Evolutionary conservation across 2,329 filamentous ascomycete species (phyloP).

Genomic region (Rhynchosporium graminicola): DNA sequence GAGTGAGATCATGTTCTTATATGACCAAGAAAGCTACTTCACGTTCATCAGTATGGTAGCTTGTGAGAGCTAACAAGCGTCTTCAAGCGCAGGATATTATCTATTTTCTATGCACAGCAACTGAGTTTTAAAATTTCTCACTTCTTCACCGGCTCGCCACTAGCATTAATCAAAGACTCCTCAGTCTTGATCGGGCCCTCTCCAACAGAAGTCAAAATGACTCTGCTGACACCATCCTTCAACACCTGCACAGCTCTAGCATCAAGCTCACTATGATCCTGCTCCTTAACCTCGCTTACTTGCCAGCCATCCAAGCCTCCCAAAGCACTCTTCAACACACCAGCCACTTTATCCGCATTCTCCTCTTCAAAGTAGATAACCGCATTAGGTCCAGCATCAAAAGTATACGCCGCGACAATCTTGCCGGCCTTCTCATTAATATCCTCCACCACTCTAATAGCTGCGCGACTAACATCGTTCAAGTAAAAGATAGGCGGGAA

Average conservation of each 20-base stretch:
- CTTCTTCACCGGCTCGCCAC: slow-evolving; percentile 48
- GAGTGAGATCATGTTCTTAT: not conserved
- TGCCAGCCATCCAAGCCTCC: slow-evolving; percentile 71
- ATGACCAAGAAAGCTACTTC: not conserved
- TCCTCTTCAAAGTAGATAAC: slow-evolving; percentile 93
- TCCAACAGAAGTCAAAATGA: slow-evolving; percentile 90
- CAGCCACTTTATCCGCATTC: slow-evolving; percentile 71
- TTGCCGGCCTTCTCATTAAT: slow-evolving; percentile 81
- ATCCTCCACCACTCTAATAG: slow-evolving; percentile 83
- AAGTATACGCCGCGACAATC: slow-evolving; percentile 89
- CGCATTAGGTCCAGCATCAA: slow-evolving; percentile 94
- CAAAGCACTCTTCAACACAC: slow-evolving; percentile 72
- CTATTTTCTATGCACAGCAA: slow-evolving; percentile 2
- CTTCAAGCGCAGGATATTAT: slow-evolving; percentile 6
- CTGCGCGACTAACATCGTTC: slow-evolving; percentile 88
- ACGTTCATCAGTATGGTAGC: slow-evolving; percentile 30
- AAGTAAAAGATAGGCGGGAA: slow-evolving; percentile 98
- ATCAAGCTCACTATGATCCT: slow-evolving; percentile 60
- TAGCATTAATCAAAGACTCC: slow-evolving; percentile 71
- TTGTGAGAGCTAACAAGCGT: not conserved
- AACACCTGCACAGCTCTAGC: slow-evolving; percentile 65
- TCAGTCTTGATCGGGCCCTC: slow-evolving; percentile 83
- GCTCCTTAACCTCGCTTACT: slow-evolving; percentile 50
- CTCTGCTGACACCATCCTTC: slow-evolving; percentile 77
- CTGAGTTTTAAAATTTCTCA: slow-evolving; percentile 18